phyloP scores from a whole-genome alignment of 371 early-diverging fungal genomes.

The Apophysomyces elegans region DNA sequence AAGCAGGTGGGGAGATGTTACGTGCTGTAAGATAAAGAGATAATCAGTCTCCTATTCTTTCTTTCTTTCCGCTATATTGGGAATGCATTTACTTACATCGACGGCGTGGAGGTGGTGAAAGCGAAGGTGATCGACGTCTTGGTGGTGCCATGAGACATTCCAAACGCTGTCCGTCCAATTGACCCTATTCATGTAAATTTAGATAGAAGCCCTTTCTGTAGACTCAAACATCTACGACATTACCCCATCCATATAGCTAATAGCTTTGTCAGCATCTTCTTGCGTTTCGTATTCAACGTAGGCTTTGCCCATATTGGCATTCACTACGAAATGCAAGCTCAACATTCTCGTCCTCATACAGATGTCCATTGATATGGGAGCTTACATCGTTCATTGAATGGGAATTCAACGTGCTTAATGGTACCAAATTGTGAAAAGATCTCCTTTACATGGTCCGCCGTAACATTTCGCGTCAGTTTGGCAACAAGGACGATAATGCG shows the following conservation, averaged over 20 bases:
- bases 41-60: too few relatives aligned
- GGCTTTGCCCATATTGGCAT: conserved; percentile 58
- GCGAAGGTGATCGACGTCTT: conserved; percentile 36
- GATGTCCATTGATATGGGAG: background rate
- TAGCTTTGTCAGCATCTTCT: conserved; percentile 57
- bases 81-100: conserved; percentile 24
- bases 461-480: conserved; percentile 43
- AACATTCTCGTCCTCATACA: background rate
- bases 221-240: background rate
- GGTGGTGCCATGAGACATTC: conserved; percentile 36
- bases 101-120: conserved; percentile 26
- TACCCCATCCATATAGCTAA: conserved; percentile 61
- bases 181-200: conserved; percentile 39
- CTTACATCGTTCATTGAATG: conserved; percentile 49
- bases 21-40: conserved; percentile 12
- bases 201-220: background rate
- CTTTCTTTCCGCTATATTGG: too few relatives aligned
- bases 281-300: conserved; percentile 60
- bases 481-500: conserved; percentile 18
- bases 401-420: conserved; percentile 42
- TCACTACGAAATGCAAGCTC: conserved; percentile 29
- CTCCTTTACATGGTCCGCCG: conserved; percentile 47
- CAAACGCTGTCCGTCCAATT: conserved; percentile 57
- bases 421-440: conserved; percentile 50
- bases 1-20: conserved; percentile 34